phyloP scores from a whole-genome alignment of 352 stramenopile species.

The Pythium periplocum region DNA sequence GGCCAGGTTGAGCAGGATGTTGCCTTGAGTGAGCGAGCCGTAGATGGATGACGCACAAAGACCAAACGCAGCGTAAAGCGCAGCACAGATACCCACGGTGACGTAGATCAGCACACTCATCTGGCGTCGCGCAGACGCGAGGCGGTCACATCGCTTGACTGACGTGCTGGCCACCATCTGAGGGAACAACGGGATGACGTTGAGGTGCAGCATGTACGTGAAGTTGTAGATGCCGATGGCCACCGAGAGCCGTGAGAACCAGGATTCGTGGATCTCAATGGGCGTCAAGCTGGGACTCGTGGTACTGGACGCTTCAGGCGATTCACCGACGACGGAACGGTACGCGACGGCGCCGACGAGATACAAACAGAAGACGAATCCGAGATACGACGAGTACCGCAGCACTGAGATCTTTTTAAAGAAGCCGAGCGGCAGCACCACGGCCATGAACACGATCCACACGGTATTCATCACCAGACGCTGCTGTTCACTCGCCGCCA shows the following conservation, averaged over 20 bases:
- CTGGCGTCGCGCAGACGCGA: constrained; percentile 16
- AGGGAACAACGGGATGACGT: constrained; percentile 65
- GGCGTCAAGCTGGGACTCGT: neutral
- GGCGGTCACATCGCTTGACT: constrained; percentile 2
- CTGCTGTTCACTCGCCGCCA: constrained; percentile 27
- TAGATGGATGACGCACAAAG: constrained; percentile 59
- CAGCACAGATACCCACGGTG: constrained; percentile 36
- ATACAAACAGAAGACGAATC: constrained; percentile 65
- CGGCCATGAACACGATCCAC: constrained; percentile 55
- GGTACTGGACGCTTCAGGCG: neutral
- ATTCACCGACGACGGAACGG: constrained; percentile 22
- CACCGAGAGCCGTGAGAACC: constrained; percentile 49
- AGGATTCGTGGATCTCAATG: constrained; percentile 16
- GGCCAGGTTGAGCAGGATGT: constrained; percentile 76
- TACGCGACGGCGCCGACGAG: constrained; percentile 59
- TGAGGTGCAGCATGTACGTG: constrained; percentile 79
- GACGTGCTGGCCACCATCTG: constrained; percentile 35
- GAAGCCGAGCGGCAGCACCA: constrained; percentile 58
- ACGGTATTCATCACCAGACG: constrained; percentile 28
- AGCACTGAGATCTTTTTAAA: constrained; percentile 71
- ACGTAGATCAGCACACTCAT: constrained; percentile 48
- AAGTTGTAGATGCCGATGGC: constrained; percentile 81
- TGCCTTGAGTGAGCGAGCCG: constrained; percentile 48
- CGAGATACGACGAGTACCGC: constrained; percentile 70
- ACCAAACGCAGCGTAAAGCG: constrained; percentile 62